Base-by-base conservation (phyloP, 2,329 filamentous ascomycete genomes). In the Epichloe uncinata region DNA sequence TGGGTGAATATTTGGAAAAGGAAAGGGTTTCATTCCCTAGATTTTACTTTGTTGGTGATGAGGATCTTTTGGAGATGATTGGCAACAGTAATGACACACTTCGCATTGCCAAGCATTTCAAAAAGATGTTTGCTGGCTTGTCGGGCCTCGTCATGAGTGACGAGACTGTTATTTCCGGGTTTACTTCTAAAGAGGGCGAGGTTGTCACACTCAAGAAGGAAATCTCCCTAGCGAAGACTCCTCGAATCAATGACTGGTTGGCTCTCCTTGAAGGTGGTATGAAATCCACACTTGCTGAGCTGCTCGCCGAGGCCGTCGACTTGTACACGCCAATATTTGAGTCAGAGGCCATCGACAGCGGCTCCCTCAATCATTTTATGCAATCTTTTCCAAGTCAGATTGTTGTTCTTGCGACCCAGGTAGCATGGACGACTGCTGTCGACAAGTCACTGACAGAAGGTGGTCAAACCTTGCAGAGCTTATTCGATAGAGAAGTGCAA, bases 41-140 rank as follows among this genome's bases (percentile, higher is more conserved):
- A 52, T 99, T 99, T 73, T 99, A 99, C 72, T 99, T 98, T 60
- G 94, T 99, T 50, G 93, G 93, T 66, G 94, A 99, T 61, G 94
- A 99, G 63, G 93, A 99, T 68, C 73, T 99, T 51, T 76, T 99
- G 22, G 93, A 99, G 67, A 99, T 99, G 70, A 99, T 99, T 56
- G 93, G 93, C 63, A 99, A 99, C 67, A 97, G 91, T 70, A 96
- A 96, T 61, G 93, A 99, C 62, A 95, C 91, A 9, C 72, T 93
- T 53, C 89, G 93, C 49, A 94, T 98, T 57, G 88, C 93, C 40
- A 98, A 98, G 66, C 94, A 99, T 71, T 89, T 99, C 73, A 91
- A 95, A 66, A 99, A 99, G 74, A 99, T 99, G 93, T 99, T 99
- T 73, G 93, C 94, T 55, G 93, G 93, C 54, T 75, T 98, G 45